Conservation (phyloP, 768 basidiomycete species). For the Trametes meyenii region DNA sequence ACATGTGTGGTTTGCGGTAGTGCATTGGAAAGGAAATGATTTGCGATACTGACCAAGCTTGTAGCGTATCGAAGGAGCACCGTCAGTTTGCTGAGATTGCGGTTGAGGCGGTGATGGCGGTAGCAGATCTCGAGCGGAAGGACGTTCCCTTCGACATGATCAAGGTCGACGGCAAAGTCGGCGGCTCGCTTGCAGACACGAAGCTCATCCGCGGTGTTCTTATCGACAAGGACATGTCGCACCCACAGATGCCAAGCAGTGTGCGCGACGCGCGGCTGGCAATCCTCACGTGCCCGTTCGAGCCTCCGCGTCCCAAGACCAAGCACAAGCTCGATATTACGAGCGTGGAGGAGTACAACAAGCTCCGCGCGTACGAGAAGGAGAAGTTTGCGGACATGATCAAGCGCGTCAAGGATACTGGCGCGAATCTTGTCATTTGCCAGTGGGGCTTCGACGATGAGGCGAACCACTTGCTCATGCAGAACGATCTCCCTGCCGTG, state of each 20-base stretch:
- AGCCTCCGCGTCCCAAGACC: slow-evolving; percentile 98
- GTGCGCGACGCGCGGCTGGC: slow-evolving; percentile 91
- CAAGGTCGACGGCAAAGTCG: slow-evolving; percentile 99
- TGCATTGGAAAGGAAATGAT: background rate
- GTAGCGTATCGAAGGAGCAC: slow-evolving; percentile 95
- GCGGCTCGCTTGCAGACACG: slow-evolving; percentile 94
- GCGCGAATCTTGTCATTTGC: slow-evolving; percentile 98
- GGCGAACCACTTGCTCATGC: slow-evolving; percentile 97
- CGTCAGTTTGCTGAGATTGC: slow-evolving; percentile 96
- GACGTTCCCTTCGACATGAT: slow-evolving; percentile 98
- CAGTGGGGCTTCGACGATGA: slow-evolving; percentile 99
- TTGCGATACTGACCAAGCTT: slow-evolving; percentile 1
- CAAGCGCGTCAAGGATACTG: slow-evolving; percentile 91
- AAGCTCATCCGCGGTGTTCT: slow-evolving; percentile 95
- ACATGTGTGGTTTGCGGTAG: background rate
- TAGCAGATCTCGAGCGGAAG: slow-evolving; percentile 91
- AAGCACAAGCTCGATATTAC: slow-evolving; percentile 99
- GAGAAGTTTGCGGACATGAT: slow-evolving; percentile 98
- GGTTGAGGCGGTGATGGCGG: slow-evolving; percentile 92
- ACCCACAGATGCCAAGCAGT: slow-evolving; percentile 93
- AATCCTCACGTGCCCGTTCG: slow-evolving; percentile 98
- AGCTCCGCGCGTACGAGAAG: slow-evolving; percentile 92
- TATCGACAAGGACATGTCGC: slow-evolving; percentile 99
- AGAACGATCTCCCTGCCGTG: slow-evolving; percentile 95
- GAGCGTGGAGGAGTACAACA: slow-evolving; percentile 94